Evolutionary conservation across 1,139 yeast species (phyloP), one percentile per base, ranked within the genome.

Genomic region (Schwanniomyces etchellsii): DNA sequence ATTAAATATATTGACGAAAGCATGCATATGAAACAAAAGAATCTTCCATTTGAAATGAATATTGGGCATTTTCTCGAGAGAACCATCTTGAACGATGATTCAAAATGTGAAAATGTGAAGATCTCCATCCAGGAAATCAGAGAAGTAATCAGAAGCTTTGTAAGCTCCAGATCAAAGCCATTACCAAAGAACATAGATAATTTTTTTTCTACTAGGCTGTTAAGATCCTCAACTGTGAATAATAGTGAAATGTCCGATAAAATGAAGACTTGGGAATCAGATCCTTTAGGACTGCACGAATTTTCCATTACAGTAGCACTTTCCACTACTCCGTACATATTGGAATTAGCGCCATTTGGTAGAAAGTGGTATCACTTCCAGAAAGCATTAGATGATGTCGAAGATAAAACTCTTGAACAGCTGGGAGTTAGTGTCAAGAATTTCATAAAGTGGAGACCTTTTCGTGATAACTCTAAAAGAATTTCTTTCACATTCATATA

Each of bases 341-440:
- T 49, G 9, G 72, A 67, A 14, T 34, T 67, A 21, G 48, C 61
- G 9, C 70, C 71, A 2, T 39, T 42, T 31, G 52, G 53, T 3
- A 40, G 70, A 25, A 37, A 46, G 16, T 66, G 72, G 73, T 45
- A 48, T 16, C 34, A 43, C 4, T 63, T 57, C 31, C 74, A 66
- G 39, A 34, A 33, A 0, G 40, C 49, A 1, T 38, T 66, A 5
- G 52, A 60, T 33, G 30, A 35, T 4, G 37, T 47, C 20, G 69
- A 61, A 30, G 31, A 32, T 7, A 46, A 52, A 3, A 32, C 39
- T 4, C 16, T 43, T 16, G 32, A 28, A 3, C 34, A 39, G 5
- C 50, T 48, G 5, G 37, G 35, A 5, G 39, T 43, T 3, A 52
- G 60, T 31, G 39, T 64, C 3, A 64, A 61, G 34, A 40, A 38